Base-by-base conservation (phyloP, 2,329 filamentous ascomycete genomes). In the Ceratocystis alfenasii region DNA sequence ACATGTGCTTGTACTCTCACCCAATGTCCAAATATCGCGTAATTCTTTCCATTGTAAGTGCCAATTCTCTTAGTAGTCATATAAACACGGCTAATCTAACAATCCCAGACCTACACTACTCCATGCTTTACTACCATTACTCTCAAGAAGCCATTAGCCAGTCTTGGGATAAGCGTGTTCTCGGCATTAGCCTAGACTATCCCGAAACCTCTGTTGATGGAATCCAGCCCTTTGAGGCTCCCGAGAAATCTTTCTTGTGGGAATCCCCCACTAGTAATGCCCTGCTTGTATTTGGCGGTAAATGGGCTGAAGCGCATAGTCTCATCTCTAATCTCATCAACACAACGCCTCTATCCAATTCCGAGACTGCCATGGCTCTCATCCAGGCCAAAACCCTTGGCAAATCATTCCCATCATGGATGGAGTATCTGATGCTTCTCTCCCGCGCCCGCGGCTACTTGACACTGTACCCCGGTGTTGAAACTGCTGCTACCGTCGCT, bases 251-350 rank as follows among this genome's bases (percentile, higher is more conserved):
- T 0, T 95, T 95, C 71, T 78, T 95, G 7, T 96, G 91, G 87
- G 88, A 96, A 75, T 84, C 86, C 1, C 92, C 93, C 4, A 88
- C 86, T 69, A 89, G 87, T 72, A 88, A 94, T 69, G 92, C 93
- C 0, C 83, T 86, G 10, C 79, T 99, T 8, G 87, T 93, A 73
- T 85, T 94, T 66, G 91, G 92, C 55, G 84, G 90, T 61, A 91
- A 87, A 72, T 99, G 94, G 94, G 77, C 83, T 12, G 89, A 95
- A 70, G 81, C 96, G 8, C 91, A 96, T 73, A 82, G 85, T 10
- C 94, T 95, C 70, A 81, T 95, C 1, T 83, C 87, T 10, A 80
- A 82, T 61, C 78, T 86, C 5, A 74, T 75, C 45, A 60, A 68
- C 20, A 69, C 70, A 7, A 65, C 53, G 10, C 64, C 69, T 0